A percentile compares a stretch with the other conserved stretches of the same genome.
These are phyloP conservation scores for Fusarium anthophilum DNA, from an alignment of 2,329 filamentous ascomycete species.

Conservation along the genomic window DNA sequence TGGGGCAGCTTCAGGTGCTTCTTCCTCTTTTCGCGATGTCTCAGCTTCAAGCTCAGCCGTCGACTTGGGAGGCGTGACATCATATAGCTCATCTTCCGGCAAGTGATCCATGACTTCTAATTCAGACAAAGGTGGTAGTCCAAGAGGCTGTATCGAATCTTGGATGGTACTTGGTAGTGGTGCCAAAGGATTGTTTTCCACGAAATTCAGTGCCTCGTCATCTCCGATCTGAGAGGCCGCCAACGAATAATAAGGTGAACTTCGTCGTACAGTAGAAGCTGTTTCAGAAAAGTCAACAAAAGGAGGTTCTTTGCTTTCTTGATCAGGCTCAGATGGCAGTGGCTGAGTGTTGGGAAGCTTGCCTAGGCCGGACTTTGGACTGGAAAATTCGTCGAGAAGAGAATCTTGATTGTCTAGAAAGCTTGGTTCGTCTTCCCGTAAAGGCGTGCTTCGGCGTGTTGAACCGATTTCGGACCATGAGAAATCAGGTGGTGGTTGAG, in stretches of 20 bases:
- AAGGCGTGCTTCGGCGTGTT: slow-evolving; percentile 46
- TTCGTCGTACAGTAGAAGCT: slow-evolving; percentile 46
- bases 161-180: background rate
- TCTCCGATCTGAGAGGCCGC: background rate
- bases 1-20: background rate
- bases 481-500: slow-evolving; percentile 17
- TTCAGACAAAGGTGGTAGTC: background rate
- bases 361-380: slow-evolving; percentile 32
- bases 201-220: slow-evolving; percentile 30
- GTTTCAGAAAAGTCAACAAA: slow-evolving; percentile 49
- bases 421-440: slow-evolving; percentile 11
- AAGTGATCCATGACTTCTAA: slow-evolving; percentile 26
- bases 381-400: slow-evolving; percentile 41
- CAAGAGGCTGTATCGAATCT: slow-evolving; percentile 1
- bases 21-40: background rate
- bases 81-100: slow-evolving; percentile 42
- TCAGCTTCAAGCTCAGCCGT: background rate
- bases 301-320: background rate
- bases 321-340: slow-evolving; percentile 21
- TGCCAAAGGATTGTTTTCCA: slow-evolving; percentile 9
- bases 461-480: slow-evolving; percentile 44
- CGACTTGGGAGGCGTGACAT: slow-evolving; percentile 37
- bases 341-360: slow-evolving; percentile 47
- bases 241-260: slow-evolving; percentile 41
- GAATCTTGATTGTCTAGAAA: slow-evolving; percentile 41